phyloP scores from a whole-genome alignment of 176 grass and related monocot species.

The Canna indica region DNA sequence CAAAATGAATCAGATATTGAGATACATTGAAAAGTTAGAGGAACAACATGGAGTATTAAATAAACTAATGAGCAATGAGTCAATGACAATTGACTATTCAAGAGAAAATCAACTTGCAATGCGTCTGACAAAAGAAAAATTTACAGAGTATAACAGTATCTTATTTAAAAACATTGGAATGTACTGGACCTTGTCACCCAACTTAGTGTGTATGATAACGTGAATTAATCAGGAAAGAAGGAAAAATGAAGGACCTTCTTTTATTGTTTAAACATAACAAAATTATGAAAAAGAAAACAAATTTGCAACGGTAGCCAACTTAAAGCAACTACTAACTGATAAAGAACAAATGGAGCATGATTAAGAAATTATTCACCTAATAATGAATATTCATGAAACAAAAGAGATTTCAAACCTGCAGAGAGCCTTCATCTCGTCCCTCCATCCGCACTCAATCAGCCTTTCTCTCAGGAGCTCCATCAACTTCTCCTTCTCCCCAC shows the following conservation, averaged over 20 bases:
- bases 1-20: no score
- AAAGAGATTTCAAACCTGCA: conserved; percentile 67
- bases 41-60: no score
- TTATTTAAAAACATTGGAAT: no score
- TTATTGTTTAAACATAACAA: neutral
- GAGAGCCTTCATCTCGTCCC: conserved; percentile 91
- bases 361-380: neutral
- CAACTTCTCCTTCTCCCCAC: conserved; percentile 92
- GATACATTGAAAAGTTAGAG: no score
- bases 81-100: no score
- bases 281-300: neutral
- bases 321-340: neutral
- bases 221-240: neutral
- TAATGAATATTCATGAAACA: neutral
- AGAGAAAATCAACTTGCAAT: no score
- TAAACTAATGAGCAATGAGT: no score
- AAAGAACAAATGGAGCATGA: neutral
- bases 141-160: neutral
- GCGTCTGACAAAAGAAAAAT: no score
- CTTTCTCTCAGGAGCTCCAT: conserved; percentile 95
- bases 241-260: neutral
- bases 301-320: neutral
- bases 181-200: no score
- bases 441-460: conserved; percentile 92
- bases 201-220: no score